Evolutionary conservation across 2,329 filamentous ascomycete genomes (phyloP).

Genomic region (Sporothrix curviconia): DNA sequence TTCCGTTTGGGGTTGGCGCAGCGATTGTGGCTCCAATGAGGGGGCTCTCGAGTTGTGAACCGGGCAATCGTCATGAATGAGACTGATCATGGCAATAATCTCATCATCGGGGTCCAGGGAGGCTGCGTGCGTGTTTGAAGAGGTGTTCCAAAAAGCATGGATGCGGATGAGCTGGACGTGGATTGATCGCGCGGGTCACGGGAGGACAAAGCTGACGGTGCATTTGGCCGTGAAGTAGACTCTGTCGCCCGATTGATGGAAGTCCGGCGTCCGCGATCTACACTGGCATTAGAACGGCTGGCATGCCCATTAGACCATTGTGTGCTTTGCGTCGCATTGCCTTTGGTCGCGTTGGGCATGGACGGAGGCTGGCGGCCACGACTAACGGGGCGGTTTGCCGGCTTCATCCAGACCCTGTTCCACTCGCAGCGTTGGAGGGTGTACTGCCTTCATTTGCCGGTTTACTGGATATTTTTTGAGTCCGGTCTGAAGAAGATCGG

Average conservation of each 20-base stretch:
- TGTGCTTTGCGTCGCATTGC: neutral
- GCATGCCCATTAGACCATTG: neutral
- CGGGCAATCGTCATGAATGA: neutral
- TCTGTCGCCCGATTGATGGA: neutral
- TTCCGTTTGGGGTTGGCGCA: neutral
- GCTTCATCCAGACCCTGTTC: neutral
- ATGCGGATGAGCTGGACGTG: neutral
- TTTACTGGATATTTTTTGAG: neutral
- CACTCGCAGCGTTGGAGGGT: neutral
- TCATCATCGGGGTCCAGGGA: conserved; percentile 12
- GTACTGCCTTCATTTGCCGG: neutral
- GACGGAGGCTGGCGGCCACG: conserved; percentile 16
- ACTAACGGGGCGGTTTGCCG: conserved; percentile 8
- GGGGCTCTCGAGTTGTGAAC: conserved; percentile 6
- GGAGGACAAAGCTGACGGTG: neutral
- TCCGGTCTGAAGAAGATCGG: conserved; percentile 7
- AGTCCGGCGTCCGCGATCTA: neutral
- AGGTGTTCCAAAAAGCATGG: conserved; percentile 4
- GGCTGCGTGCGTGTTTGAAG: neutral
- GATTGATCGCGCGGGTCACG: neutral
- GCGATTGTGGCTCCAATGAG: neutral
- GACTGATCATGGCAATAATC: conserved; percentile 17
- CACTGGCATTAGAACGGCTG: neutral
- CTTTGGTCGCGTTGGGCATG: conserved; percentile 2
- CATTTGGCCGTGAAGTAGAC: neutral